Evolutionary conservation across 768 basidiomycete species (phyloP).

Genomic region (Pluteus cervinus): DNA sequence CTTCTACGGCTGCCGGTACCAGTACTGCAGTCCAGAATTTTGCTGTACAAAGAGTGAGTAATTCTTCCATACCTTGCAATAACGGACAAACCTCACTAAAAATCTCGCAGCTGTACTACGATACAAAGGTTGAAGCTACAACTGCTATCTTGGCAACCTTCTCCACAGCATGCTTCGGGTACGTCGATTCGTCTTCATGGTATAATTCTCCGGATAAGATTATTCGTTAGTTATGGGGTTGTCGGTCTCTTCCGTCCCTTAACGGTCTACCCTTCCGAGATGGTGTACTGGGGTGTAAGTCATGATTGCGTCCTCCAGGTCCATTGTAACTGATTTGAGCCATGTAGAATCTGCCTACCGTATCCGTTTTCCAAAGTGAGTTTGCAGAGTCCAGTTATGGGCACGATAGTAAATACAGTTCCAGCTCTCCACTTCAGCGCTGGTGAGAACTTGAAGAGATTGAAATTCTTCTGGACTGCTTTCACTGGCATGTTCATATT

Average conservation of each 20-base stretch:
- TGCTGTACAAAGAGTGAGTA: conserved; percentile 47
- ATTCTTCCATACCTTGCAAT: neutral
- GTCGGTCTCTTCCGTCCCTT: conserved; percentile 54
- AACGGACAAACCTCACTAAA: neutral
- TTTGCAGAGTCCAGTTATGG: too few relatives aligned
- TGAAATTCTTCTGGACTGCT: conserved; percentile 46
- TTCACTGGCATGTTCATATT: conserved; percentile 48
- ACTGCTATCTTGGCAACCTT: conserved; percentile 59
- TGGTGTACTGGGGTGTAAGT: conserved; percentile 55
- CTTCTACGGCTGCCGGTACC: conserved; percentile 48
- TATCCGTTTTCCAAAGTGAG: conserved; percentile 54
- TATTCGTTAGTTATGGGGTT: conserved; percentile 41
- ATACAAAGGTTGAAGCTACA: conserved; percentile 45
- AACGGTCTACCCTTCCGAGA: conserved; percentile 56
- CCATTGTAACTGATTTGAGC: neutral
- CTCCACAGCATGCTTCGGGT: conserved; percentile 61
- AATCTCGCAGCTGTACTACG: conserved; percentile 47
- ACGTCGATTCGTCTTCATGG: conserved; percentile 7
- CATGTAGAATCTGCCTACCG: conserved; percentile 45
- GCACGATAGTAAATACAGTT: too few relatives aligned
- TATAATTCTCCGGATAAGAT: neutral
- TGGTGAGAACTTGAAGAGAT: conserved; percentile 36
- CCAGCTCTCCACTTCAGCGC: conserved; percentile 49
- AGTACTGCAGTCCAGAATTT: conserved; percentile 55
- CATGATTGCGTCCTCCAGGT: neutral